Evolutionary conservation across 768 basidiomycete species (phyloP).

Genomic region (Lepiota venenata): DNA sequence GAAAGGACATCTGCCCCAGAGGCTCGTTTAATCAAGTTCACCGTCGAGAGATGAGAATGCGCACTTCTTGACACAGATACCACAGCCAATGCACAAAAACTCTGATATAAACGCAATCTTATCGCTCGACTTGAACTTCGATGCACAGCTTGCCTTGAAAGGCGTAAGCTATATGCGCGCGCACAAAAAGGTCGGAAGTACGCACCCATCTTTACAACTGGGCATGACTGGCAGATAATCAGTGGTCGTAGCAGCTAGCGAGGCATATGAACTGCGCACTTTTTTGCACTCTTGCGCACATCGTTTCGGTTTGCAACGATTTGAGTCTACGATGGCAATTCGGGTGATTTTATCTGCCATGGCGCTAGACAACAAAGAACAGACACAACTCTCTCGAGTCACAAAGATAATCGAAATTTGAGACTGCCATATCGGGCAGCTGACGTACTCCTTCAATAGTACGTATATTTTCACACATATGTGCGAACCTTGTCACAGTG

Average conservation of each 20-base stretch:
- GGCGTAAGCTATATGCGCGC: constrained; percentile 5
- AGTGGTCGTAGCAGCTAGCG: constrained; percentile 13
- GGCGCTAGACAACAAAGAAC: constrained; percentile 13
- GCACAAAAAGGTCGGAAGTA: constrained; percentile 15
- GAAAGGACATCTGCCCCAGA: constrained; percentile 80
- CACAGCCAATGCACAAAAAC: constrained; percentile 98
- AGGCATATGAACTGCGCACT: constrained; percentile 34
- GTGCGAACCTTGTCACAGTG: too few relatives aligned
- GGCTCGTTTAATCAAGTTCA: background rate
- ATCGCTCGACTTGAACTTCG: constrained; percentile 91
- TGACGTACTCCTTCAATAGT: background rate
- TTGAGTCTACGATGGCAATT: constrained; percentile 91
- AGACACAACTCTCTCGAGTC: too few relatives aligned
- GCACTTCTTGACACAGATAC: constrained; percentile 99
- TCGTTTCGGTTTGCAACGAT: constrained; percentile 95
- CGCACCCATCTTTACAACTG: constrained; percentile 94
- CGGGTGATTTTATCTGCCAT: constrained; percentile 98
- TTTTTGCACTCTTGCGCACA: constrained; percentile 99
- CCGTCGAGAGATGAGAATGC: constrained; percentile 17
- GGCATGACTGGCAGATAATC: constrained; percentile 52
- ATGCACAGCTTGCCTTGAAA: constrained; percentile 90
- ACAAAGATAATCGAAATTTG: constrained; percentile 16
- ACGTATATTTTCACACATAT: too few relatives aligned
- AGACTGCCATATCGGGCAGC: constrained; percentile 10
- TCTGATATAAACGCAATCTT: constrained; percentile 99